phyloP scores from a whole-genome alignment of 495 filamentous ascomycete species.

The Neurospora sp. region DNA sequence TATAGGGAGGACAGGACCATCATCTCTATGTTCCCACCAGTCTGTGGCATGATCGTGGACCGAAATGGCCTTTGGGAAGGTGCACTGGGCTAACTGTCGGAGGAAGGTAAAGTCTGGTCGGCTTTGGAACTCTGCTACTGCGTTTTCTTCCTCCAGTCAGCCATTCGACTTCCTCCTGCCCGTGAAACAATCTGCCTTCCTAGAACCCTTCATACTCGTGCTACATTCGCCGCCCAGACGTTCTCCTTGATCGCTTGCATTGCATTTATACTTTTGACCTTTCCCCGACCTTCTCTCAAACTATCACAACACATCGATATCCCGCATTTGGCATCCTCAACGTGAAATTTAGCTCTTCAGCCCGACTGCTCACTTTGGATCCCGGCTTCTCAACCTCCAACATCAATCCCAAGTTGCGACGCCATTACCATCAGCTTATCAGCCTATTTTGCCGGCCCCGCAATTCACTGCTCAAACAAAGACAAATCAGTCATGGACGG shows the following conservation, averaged over 20 bases:
- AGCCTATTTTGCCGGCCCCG: background rate
- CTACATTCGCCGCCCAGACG: background rate
- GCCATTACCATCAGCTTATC: background rate
- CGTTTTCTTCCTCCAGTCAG: too few species aligned
- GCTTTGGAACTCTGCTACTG: background rate
- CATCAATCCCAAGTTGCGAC: background rate
- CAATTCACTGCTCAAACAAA: background rate
- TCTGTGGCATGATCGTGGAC: background rate
- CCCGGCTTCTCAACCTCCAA: background rate
- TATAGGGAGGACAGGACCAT: background rate
- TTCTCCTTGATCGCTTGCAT: too few species aligned
- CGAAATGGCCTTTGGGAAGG: background rate
- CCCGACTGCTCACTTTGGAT: background rate
- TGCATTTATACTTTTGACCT: background rate
- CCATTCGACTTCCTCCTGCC: background rate
- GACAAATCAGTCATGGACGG: background rate
- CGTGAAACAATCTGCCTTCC: background rate
- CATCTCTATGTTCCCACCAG: background rate
- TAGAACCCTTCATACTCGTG: background rate
- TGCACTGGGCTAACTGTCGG: background rate
- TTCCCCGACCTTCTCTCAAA: background rate
- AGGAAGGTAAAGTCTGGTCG: background rate
- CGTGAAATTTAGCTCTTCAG: background rate
- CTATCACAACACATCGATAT: background rate
- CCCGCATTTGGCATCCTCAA: background rate